Evolutionary conservation across 179 eudicot species (phyloP), one percentile per base, ranked within the genome.

Genomic region (Amaranthus tricolor): DNA sequence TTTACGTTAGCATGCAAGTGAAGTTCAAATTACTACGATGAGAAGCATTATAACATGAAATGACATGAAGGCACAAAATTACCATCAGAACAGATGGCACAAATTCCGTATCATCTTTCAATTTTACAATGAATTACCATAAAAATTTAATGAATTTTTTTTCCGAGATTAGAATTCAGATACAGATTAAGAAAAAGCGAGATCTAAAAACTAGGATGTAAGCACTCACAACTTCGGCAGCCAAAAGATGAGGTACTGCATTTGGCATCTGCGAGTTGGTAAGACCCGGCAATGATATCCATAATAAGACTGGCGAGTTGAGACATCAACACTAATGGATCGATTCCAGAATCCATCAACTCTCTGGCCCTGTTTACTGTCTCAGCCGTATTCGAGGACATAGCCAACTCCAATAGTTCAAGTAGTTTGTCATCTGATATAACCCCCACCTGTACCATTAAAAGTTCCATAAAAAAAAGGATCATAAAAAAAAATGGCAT

Each of bases 351-450:
- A 79, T 93, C 97, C 98, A 96, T 86, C 81, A 96, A 81, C 62
- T 96, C 99, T 83, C 99, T 86, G 48, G 99, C 96, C 87, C 85
- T 87, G 81, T 84, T 93, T 52, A 96, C 98, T 5, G 99, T 96
- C 82, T 96, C 97, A 56, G 93, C 88, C 16, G 96, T 94, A 83
- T 96, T 88, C 53, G 98, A 96, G 62, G 98, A 91, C 92, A 96
- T 87, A 73, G 98, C 99, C 80, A 89, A 76, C 87, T 91, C 98
- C 84, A 96, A 78, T 59, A 96, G 97, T 77, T 91, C 97, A 70
- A 93, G 83, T 63, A 96, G 83, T 74, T 88, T 93, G 75, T 96
- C 98, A 84, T 96, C 99, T 40, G 99, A 87, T 73, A 96, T 91
- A 64, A 93, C 88, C 13, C 99, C 99, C 56, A 93, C 93, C 99